phyloP scores from a whole-genome alignment of 306 rosid genomes.

The Lathyrus oleraceus region DNA sequence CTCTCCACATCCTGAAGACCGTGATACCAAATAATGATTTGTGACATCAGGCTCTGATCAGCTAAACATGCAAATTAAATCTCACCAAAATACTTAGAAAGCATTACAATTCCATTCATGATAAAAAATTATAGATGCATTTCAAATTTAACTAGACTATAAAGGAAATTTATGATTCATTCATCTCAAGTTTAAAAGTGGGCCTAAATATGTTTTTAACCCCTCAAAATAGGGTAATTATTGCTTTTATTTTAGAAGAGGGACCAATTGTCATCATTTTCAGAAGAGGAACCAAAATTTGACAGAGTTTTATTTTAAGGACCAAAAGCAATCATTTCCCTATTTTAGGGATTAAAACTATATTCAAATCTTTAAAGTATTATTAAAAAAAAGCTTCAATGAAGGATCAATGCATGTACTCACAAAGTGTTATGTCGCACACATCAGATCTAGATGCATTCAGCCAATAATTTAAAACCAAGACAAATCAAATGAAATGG shows the following conservation, averaged over 20 bases:
- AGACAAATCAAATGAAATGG: constrained; percentile 14
- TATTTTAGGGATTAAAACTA: not conserved
- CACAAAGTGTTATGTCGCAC: not conserved
- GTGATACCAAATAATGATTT: constrained; percentile 33
- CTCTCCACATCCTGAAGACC: constrained; percentile 92
- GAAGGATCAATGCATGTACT: constrained; percentile 4
- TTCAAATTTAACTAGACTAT: constrained; percentile 26
- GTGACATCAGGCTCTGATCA: constrained; percentile 26
- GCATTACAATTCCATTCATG: constrained; percentile 14
- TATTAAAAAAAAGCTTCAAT: constrained; percentile 11
- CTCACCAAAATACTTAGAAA: constrained; percentile 15
- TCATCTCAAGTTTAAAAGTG: not conserved
- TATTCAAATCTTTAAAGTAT: not conserved
- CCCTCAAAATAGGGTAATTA: not conserved
- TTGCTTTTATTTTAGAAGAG: not conserved
- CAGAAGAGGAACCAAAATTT: not conserved
- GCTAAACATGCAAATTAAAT: not conserved
- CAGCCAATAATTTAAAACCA: constrained; percentile 25
- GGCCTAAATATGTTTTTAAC: not conserved
- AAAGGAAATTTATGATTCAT: not conserved
- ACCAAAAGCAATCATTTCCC: not conserved
- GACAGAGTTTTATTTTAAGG: no score
- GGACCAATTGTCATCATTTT: not conserved
- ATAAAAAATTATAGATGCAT: not conserved
- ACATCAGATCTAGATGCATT: constrained; percentile 20